These are phyloP conservation scores for Mycogone perniciosa DNA, from an alignment of 2,329 filamentous ascomycete genomes.

Conservation along the genomic window DNA sequence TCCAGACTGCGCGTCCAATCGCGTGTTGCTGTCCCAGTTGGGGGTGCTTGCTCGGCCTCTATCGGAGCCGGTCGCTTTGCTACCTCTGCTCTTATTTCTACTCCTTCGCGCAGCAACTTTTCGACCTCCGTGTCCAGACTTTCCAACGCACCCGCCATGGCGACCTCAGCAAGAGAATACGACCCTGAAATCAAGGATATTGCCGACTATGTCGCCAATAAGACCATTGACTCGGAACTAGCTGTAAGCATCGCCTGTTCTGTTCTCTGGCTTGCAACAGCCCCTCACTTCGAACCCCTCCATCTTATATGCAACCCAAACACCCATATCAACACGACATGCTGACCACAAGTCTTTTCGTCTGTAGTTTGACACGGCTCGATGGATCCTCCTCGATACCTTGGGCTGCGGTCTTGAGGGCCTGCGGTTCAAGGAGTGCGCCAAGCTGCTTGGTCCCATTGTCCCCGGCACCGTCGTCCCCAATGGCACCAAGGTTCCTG, in stretches of 20 bases:
- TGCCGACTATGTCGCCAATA: conserved; percentile 89
- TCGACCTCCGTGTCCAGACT: conserved; percentile 43
- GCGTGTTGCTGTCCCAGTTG: conserved; percentile 23
- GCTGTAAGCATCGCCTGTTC: conserved; percentile 58
- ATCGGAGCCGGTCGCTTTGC: conserved; percentile 24
- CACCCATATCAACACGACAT: background rate
- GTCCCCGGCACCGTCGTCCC: conserved; percentile 88
- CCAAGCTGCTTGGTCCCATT: conserved; percentile 86
- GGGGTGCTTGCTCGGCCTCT: conserved; percentile 18
- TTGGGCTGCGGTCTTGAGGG: conserved; percentile 95
- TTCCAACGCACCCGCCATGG: conserved; percentile 45
- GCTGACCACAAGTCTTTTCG: background rate
- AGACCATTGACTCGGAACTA: conserved; percentile 82
- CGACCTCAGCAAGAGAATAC: conserved; percentile 56
- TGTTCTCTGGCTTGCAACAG: background rate
- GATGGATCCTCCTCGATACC: conserved; percentile 95
- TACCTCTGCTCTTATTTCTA: conserved; percentile 31
- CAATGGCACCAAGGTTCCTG: conserved; percentile 84
- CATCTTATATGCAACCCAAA: background rate
- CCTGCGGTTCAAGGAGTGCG: conserved; percentile 91
- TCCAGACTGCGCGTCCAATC: conserved; percentile 46
- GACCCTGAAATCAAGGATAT: conserved; percentile 94
- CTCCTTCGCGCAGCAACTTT: conserved; percentile 35
- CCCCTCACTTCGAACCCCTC: conserved; percentile 5
- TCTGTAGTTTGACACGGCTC: conserved; percentile 80